These are phyloP conservation scores for Forsythia viridissima DNA, from an alignment of 257 asterid genomes.

Conservation along the genomic window DNA sequence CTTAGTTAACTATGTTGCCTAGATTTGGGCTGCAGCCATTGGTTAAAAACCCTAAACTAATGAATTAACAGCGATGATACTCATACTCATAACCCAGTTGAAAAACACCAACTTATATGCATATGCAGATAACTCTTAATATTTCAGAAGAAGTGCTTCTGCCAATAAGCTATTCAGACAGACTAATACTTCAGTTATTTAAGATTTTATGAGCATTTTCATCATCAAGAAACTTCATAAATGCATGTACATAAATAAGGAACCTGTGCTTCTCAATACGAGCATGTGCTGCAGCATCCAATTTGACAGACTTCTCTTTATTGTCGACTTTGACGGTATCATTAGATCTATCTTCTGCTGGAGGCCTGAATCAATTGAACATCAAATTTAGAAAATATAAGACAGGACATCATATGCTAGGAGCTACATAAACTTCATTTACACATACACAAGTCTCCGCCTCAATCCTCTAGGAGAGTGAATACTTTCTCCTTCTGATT, in stretches of 20 bases:
- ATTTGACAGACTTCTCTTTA: conserved; percentile 54
- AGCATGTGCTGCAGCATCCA: conserved; percentile 79
- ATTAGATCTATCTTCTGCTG: conserved; percentile 50
- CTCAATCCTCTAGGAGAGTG: conserved; percentile 70
- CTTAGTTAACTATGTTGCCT: neutral
- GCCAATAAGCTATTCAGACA: neutral
- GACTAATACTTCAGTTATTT: neutral
- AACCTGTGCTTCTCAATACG: conserved; percentile 91
- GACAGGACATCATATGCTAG: neutral
- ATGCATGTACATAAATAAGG: neutral
- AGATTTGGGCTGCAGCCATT: neutral
- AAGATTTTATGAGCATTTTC: neutral
- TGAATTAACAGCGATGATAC: neutral
- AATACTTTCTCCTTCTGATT: conserved; percentile 45
- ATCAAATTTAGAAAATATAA: conserved; percentile 20
- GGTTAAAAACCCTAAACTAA: neutral
- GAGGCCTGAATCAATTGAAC: conserved; percentile 46
- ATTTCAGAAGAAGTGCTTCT: neutral
- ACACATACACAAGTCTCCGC: conserved; percentile 70
- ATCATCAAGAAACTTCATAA: conserved; percentile 9
- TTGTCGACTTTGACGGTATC: conserved; percentile 40
- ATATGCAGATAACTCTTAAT: neutral
- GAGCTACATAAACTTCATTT: neutral
- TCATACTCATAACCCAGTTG: neutral
- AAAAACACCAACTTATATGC: neutral